phyloP scores from a whole-genome alignment of 805 yeast genomes.

The Yarrowia bubula region DNA sequence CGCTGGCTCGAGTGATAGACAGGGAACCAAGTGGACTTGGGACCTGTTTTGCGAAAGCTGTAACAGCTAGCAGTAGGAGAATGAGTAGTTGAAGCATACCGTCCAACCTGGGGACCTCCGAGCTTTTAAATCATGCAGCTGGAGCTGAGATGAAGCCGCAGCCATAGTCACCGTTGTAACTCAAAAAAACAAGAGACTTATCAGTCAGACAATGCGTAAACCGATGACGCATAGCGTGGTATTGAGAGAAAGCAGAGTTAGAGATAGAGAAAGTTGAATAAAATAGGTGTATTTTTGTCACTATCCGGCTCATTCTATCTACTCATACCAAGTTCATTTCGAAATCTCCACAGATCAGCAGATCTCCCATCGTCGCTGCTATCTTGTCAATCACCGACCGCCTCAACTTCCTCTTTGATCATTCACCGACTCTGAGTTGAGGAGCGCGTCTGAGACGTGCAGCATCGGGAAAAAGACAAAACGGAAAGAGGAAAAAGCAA shows the following conservation, averaged over 20 bases:
- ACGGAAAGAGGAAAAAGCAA: not conserved
- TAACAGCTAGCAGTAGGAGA: constrained; percentile 2
- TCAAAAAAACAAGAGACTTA: not conserved
- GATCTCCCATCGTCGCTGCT: not conserved
- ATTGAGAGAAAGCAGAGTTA: no score
- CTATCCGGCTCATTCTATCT: not conserved
- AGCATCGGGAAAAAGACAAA: not conserved
- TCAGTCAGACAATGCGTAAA: no score
- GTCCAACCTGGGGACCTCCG: not conserved
- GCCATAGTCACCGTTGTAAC: not conserved
- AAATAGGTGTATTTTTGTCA: no score
- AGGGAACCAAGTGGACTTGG: not conserved
- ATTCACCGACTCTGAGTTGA: constrained; percentile 1
- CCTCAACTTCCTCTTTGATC: constrained; percentile 5
- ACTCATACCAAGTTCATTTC: not conserved
- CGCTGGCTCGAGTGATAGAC: not conserved
- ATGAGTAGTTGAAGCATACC: constrained; percentile 4
- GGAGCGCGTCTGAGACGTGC: constrained; percentile 1
- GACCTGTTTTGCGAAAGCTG: constrained; percentile 12
- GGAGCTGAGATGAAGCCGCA: not conserved
- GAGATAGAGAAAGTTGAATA: no score
- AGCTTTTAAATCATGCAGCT: not conserved
- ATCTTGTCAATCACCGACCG: not conserved
- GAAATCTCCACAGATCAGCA: not conserved
- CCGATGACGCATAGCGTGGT: no score